A percentile compares a stretch with the other conserved stretches of the same genome.
Conservation (phyloP, 1,284 basidiomycete species). For the Takashimella tepidaria region DNA sequence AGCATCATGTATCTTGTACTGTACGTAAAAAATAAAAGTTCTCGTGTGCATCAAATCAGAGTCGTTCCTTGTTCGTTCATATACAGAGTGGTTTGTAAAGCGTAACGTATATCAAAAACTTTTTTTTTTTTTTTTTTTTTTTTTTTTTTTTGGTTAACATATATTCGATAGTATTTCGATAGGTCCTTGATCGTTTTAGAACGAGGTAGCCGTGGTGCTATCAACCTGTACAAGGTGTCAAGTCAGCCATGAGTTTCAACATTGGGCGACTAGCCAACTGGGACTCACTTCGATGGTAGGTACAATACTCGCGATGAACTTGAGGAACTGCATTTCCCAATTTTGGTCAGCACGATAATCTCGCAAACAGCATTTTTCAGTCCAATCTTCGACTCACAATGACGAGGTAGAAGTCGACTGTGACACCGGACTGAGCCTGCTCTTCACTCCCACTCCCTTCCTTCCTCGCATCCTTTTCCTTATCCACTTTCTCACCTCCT, state of each 20-base stretch:
- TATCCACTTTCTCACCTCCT: conserved; percentile 46
- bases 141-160: too few relatives aligned
- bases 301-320: conserved; percentile 73
- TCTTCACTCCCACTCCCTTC: conserved; percentile 52
- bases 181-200: too few relatives aligned
- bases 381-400: conserved; percentile 52
- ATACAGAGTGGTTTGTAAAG: too few relatives aligned
- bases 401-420: conserved; percentile 91
- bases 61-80: too few relatives aligned
- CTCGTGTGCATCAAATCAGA: too few relatives aligned
- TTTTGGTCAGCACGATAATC: background rate
- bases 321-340: conserved; percentile 68
- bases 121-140: too few relatives aligned
- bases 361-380: background rate
- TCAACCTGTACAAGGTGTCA: conserved; percentile 47
- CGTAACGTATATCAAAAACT: too few relatives aligned
- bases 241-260: background rate
- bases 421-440: conserved; percentile 69
- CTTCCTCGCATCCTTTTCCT: conserved; percentile 54
- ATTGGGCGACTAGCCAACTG: background rate
- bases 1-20: too few relatives aligned
- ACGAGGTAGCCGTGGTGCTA: conserved; percentile 20
- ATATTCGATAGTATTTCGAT: too few relatives aligned
- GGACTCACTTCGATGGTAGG: conserved; percentile 74
- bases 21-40: too few relatives aligned